Evolutionary conservation across 768 basidiomycete genomes (phyloP).

Genomic region (Pisolithus sp.): DNA sequence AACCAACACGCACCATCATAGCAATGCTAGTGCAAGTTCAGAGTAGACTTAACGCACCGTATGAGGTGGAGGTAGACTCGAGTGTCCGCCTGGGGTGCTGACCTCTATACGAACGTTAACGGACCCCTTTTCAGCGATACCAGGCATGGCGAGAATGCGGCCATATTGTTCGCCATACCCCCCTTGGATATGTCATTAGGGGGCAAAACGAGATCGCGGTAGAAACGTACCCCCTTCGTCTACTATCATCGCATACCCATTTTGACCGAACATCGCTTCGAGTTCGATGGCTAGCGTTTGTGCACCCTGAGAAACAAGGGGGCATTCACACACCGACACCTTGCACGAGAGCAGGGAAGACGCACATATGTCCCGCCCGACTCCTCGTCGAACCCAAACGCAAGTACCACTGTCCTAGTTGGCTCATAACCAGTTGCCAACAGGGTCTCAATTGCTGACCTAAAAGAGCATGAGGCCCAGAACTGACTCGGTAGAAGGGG

Average conservation of each 20-base stretch:
- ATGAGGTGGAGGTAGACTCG: conserved; percentile 75
- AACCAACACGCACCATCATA: background rate
- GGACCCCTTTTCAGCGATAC: conserved; percentile 70
- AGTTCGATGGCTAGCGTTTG: conserved; percentile 41
- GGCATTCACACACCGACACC: background rate
- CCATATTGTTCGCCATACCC: conserved; percentile 48
- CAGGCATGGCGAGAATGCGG: conserved; percentile 52
- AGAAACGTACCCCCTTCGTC: conserved; percentile 71
- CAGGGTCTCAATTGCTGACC: conserved; percentile 57
- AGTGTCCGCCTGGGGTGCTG: conserved; percentile 73
- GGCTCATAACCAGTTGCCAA: conserved; percentile 58
- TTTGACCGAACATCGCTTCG: conserved; percentile 55
- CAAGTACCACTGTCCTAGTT: conserved; percentile 51
- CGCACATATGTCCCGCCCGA: conserved; percentile 43
- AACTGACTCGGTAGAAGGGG: background rate
- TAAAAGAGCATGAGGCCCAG: conserved; percentile 10
- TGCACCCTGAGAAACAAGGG: conserved; percentile 44
- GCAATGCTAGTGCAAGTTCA: conserved; percentile 4
- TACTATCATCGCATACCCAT: conserved; percentile 71
- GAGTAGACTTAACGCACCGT: conserved; percentile 42
- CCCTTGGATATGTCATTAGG: conserved; percentile 22
- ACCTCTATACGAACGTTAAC: conserved; percentile 61
- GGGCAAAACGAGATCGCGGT: background rate
- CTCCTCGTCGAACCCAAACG: conserved; percentile 78
- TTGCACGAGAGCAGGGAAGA: background rate